These are phyloP conservation scores for Phytophthora pisi DNA, from an alignment of 352 stramenopile genomes.

Conservation along the genomic window DNA sequence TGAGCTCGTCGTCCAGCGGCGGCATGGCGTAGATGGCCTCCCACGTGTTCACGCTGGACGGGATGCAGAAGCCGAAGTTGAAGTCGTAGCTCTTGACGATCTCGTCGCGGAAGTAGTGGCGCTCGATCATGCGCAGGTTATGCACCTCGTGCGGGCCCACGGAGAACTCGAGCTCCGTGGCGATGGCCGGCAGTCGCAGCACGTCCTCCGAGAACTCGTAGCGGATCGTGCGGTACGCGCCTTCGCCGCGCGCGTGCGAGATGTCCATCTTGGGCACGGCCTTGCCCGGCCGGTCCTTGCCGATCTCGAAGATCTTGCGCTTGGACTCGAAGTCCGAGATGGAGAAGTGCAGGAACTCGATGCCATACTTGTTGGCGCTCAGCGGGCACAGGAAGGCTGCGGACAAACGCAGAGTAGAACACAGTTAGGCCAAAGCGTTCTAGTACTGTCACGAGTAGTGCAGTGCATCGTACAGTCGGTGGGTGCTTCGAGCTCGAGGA, in stretches of 20 bases:
- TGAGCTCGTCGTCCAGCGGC: constrained; percentile 92
- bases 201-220: constrained; percentile 96
- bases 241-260: constrained; percentile 87
- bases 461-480: constrained; percentile 59
- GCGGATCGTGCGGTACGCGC: constrained; percentile 92
- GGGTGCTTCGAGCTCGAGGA: constrained; percentile 79
- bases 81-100: constrained; percentile 97
- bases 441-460: neutral
- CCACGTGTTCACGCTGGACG: constrained; percentile 95
- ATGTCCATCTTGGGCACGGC: constrained; percentile 85
- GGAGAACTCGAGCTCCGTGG: constrained; percentile 92
- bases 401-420: neutral
- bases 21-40: constrained; percentile 95
- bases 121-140: constrained; percentile 96
- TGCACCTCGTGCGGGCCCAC: constrained; percentile 91
- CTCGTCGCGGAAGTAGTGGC: constrained; percentile 96
- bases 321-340: constrained; percentile 96
- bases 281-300: constrained; percentile 69
- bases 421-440: constrained; percentile 10
- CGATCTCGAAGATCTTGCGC: constrained; percentile 94
- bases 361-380: constrained; percentile 93
- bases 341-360: constrained; percentile 96
- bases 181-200: constrained; percentile 88
- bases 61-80: constrained; percentile 97
- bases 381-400: constrained; percentile 93